Evolutionary conservation across 257 asterid genomes (phyloP).

Genomic region (Plantago elongata): DNA sequence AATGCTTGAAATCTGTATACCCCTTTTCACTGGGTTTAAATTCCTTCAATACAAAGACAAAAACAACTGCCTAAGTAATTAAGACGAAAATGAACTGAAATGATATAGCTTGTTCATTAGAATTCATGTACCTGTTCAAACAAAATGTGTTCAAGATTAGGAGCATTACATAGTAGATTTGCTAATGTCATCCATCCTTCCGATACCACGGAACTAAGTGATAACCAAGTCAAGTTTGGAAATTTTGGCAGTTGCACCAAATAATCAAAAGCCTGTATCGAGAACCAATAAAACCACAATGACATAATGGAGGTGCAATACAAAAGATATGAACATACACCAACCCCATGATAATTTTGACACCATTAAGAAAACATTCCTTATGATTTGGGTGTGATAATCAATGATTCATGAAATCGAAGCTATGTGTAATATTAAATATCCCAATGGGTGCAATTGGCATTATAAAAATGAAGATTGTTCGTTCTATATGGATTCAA

Average conservation of each 20-base stretch:
- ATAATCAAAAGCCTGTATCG: not conserved
- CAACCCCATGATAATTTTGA: too few species aligned
- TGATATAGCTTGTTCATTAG: not conserved
- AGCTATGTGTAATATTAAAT: too few species aligned
- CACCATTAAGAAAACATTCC: too few species aligned
- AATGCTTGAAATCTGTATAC: not conserved
- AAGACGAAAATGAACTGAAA: too few species aligned
- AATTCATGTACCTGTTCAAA: not conserved
- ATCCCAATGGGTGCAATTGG: too few species aligned
- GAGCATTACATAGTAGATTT: not conserved
- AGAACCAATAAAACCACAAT: not conserved
- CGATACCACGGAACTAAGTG: not conserved
- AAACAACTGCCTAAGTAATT: not conserved
- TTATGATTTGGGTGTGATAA: too few species aligned
- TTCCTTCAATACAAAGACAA: not conserved
- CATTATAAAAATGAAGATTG: not conserved
- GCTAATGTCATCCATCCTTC: not conserved
- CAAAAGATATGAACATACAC: not conserved
- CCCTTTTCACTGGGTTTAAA: not conserved
- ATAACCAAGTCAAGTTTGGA: constrained; percentile 1
- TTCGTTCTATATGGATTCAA: not conserved
- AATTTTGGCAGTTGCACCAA: not conserved
- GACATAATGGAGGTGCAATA: not conserved
- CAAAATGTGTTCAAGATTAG: not conserved
- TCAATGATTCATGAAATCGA: too few species aligned